Evolutionary conservation across 2,329 filamentous ascomycete genomes (phyloP), one percentile per base, ranked within the genome.

Genomic region (Cadophora gregata): DNA sequence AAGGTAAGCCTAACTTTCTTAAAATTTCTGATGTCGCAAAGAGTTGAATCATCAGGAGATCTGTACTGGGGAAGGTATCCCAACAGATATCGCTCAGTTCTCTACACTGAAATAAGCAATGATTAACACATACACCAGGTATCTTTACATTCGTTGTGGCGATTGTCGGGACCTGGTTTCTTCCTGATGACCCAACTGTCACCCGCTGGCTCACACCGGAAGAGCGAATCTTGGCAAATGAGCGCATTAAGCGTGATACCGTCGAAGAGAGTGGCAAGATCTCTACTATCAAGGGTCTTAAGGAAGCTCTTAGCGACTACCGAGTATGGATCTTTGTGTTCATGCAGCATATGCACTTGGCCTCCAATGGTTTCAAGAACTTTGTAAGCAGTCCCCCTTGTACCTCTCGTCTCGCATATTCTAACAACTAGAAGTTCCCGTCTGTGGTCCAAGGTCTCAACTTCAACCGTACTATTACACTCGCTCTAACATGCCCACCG

Each of bases 101-200:
- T 14, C 12, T 16, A 38, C 6, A 38, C 16, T 16, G 16, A 8
- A 14, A 14, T 14, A 10, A 38, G 36, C 36, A 38, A 38, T 3
- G 6, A 14, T 14, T 38, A 38, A 38, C 12, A 10, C 16, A 14
- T 38, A 8, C 3, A 14, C 12, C 16, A 38, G 36, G 69, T 9
- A 38, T 60, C 0, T 50, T 68, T 7, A 70, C 70, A 19, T 61
- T 70, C 25, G 38, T 62, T 33, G 55, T 70, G 21, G 68, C 68
- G 10, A 24, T 65, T 16, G 25, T 67, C 19, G 68, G 61, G 24
- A 45, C 31, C 12, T 67, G 80, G 31, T 69, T 78, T 21, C 77
- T 88, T 0, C 85, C 85, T 0, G 81, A 87, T 69, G 85, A 84
- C 14, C 85, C 85, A 1, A 45, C 53, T 8, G 59, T 63, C 4